Base-by-base conservation (phyloP, 495 filamentous ascomycete species). In the Penicillium riverlandense region DNA sequence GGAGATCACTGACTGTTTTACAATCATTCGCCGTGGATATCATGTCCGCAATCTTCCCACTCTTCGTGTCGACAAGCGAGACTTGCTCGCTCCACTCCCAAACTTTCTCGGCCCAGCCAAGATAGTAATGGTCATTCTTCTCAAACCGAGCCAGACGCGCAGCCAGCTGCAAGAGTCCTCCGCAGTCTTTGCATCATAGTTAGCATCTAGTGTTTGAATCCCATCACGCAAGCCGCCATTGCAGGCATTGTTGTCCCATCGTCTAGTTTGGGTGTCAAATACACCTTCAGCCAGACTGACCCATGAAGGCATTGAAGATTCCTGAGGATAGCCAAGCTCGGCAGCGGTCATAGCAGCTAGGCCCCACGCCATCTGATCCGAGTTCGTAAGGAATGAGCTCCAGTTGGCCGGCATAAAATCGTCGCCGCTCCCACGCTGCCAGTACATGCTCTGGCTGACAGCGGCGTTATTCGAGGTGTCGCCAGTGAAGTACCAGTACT, bases 71-170 rank as follows among this genome's bases (percentile, higher is more conserved):
- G 40, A 90, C 68, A 41, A 88, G 65, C 22, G 22, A 22, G 22
- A 75, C 14, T 13, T 14, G 30, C 53, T 50, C 50, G 39, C 74
- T 74, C 86, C 86, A 90, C 42, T 87, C 76, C 66, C 77, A 90
- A 30, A 80, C 71, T 54, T 66, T 78, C 35, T 77, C 71, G 1
- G 84, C 86, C 86, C 84, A 89, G 1, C 79, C 58, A n/a, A 75
- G 70, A 53, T 89, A 88, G 0, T 82, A 85, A 29, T 70, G 55
- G 52, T 90, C 22, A 22, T 3, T 88, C 10, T 71, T 67, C 5
- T 84, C 90, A 55, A 85, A 88, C 22, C 78, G 69, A 1, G 83
- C 86, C 11, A 91, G 65, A 8, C 86, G 77, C 7, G 86, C 76
- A 11, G 77, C 79, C 6, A 91, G 63, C 49, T 86, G 84, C 57